Conservation (phyloP, 169 alveolate genomes). For the Plasmodium falciparum region DNA sequence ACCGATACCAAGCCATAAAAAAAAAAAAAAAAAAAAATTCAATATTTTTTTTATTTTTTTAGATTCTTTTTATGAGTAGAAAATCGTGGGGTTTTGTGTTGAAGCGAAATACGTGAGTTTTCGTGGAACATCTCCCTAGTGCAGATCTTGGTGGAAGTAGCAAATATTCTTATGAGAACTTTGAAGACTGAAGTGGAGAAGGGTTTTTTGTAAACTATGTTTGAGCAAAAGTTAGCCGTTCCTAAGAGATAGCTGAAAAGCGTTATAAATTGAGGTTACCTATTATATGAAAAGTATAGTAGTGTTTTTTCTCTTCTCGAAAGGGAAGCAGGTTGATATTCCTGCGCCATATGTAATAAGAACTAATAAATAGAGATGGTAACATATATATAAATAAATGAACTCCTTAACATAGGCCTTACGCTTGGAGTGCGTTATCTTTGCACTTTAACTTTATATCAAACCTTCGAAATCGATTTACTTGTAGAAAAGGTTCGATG, state of each 20-base stretch:
- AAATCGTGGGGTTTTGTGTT: conserved; percentile 92
- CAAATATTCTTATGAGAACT: conserved; percentile 93
- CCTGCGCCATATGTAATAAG: conserved; percentile 88
- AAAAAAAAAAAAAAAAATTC: not conserved
- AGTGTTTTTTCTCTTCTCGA: conserved; percentile 75
- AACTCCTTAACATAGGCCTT: conserved; percentile 91
- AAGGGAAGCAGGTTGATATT: conserved; percentile 92
- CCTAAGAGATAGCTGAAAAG: conserved; percentile 92
- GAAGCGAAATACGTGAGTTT: conserved; percentile 93
- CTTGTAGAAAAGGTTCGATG: conserved; percentile 91
- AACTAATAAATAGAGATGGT: conserved; percentile 82
- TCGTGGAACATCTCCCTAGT: conserved; percentile 92
- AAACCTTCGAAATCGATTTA: conserved; percentile 91
- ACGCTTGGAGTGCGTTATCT: conserved; percentile 93
- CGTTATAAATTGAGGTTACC: conserved; percentile 43
- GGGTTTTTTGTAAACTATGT: conserved; percentile 93
- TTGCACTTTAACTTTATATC: conserved; percentile 90
- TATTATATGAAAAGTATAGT: conserved; percentile 46
- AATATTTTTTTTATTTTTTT: conserved; percentile 80
- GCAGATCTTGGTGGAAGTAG: conserved; percentile 97
- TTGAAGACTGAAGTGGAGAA: conserved; percentile 96
- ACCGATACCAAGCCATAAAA: conserved; percentile 90
- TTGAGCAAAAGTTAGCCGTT: conserved; percentile 94
- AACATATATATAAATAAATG: conserved; percentile 79
- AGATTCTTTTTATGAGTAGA: conserved; percentile 90